Base-by-base conservation (phyloP, 495 filamentous ascomycete genomes). In the Xylaria intraflava region DNA sequence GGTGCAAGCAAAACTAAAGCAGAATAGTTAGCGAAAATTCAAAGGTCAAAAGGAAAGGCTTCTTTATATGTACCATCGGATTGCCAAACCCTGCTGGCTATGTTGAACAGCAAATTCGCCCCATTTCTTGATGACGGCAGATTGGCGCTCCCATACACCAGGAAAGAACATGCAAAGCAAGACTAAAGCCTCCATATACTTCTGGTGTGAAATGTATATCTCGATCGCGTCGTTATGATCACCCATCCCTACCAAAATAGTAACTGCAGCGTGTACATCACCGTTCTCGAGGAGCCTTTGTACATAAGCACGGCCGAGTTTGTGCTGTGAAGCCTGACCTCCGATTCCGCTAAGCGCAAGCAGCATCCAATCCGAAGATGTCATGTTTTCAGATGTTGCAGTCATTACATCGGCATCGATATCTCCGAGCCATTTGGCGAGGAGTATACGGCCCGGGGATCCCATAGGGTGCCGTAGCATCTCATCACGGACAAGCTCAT, bases 151-250 rank as follows among this genome's bases (percentile, higher is more conserved):
- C 94, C 93, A 98, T 46, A 96, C 90, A 1, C 69, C 65, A 11
- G 85, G 83, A 66, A 83, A 84, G 27, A 87, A 76, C 11, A 90
- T 76, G 64, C 85, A 92, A 8, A 85, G 85, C 58, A 94, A 77
- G 14, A 93, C 75, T 31, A 93, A 77, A 36, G 89, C 93, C 71
- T 95, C 95, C 88, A 98, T 86, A 67, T 84, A 94, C 69, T 82
- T 82, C 62, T 86, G 89, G 55, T 89, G 89, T 17, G 92, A 96
- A 30, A 96, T 83, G 65, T 98, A 98, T 30, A 97, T 87, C 65
- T 97, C 93, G 55, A 98, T 87, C 0, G 94, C 93, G 67, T 97
- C 94, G 59, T 95, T 92, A 57, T 85, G 79, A 60, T 96, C 92
- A 7, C 90, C 94, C 61, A 98, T 79, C 14, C 90, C 92, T 14